Evolutionary conservation across 169 alveolate genomes (phyloP).

Genomic region (Besnoitia besnoiti): DNA sequence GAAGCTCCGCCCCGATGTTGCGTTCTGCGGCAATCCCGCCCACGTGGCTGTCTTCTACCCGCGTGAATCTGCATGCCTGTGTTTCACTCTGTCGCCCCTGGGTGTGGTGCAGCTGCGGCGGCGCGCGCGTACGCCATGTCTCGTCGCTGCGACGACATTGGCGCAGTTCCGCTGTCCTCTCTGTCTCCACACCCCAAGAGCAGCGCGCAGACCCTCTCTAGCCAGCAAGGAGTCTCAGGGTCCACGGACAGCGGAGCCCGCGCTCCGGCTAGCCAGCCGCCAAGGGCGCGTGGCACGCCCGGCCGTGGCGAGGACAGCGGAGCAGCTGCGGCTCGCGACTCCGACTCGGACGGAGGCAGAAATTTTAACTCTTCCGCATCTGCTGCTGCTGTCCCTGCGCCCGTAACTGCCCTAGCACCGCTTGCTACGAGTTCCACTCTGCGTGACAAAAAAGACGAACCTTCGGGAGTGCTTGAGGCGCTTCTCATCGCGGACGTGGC

Average conservation of each 20-base stretch:
- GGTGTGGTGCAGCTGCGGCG: constrained; percentile 32
- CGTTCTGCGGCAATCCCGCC: neutral
- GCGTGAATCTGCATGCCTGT: neutral
- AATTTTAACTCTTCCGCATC: neutral
- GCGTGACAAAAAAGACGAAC: neutral
- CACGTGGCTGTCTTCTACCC: neutral
- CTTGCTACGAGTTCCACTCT: neutral
- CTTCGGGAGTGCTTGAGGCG: neutral
- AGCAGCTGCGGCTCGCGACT: neutral
- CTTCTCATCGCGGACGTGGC: neutral
- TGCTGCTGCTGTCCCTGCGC: neutral
- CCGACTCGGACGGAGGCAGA: no score
- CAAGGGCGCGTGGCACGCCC: no score
- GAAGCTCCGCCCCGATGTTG: no score
- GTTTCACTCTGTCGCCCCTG: neutral
- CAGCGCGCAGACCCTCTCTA: neutral
- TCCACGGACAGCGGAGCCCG: neutral
- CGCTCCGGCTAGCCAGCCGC: no score
- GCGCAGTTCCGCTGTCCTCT: neutral
- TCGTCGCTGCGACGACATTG: constrained; percentile 37
- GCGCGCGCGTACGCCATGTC: neutral
- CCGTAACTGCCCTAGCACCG: neutral
- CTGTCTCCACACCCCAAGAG: neutral
- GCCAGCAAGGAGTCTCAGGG: neutral
- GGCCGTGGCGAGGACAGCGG: neutral